Evolutionary conservation across 2,329 filamentous ascomycete species (phyloP).

Genomic region (Ceratocystiopsis minuta): DNA sequence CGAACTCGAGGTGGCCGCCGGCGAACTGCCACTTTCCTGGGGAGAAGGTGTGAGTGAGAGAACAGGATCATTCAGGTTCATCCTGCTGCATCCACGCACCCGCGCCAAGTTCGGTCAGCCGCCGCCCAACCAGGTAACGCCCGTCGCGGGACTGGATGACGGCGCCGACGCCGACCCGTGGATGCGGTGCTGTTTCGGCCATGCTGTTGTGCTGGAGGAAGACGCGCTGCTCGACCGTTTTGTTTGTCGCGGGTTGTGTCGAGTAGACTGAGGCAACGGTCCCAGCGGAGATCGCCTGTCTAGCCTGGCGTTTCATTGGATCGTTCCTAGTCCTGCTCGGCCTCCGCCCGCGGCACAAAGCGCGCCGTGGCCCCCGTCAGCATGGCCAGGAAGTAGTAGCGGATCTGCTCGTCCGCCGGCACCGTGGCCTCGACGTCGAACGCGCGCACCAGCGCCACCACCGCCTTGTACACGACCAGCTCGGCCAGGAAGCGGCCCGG

Average conservation of each 20-base stretch:
- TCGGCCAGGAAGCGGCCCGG: conserved; percentile 33
- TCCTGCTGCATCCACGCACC: too few relatives aligned
- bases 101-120: conserved; percentile 29
- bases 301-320: too few relatives aligned
- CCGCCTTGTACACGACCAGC: conserved; percentile 26
- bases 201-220: background rate
- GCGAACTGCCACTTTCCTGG: conserved; percentile 38
- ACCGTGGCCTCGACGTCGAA: conserved; percentile 26
- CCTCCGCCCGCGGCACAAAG: conserved; percentile 15
- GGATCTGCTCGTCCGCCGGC: conserved; percentile 21
- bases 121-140: conserved; percentile 28
- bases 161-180: conserved; percentile 30
- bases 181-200: background rate
- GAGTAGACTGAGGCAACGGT: too few relatives aligned
- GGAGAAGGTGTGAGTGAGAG: too few relatives aligned
- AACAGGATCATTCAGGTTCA: too few relatives aligned
- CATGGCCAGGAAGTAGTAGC: conserved; percentile 34
- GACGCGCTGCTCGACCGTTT: too few relatives aligned
- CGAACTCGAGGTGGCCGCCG: conserved; percentile 57
- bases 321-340: background rate
- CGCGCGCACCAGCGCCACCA: conserved; percentile 22
- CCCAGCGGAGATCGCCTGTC: too few relatives aligned
- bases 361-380: conserved; percentile 26
- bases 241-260: too few relatives aligned
- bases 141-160: conserved; percentile 25